Base-by-base conservation (phyloP, 768 basidiomycete species). In the Clavulina sp. region DNA sequence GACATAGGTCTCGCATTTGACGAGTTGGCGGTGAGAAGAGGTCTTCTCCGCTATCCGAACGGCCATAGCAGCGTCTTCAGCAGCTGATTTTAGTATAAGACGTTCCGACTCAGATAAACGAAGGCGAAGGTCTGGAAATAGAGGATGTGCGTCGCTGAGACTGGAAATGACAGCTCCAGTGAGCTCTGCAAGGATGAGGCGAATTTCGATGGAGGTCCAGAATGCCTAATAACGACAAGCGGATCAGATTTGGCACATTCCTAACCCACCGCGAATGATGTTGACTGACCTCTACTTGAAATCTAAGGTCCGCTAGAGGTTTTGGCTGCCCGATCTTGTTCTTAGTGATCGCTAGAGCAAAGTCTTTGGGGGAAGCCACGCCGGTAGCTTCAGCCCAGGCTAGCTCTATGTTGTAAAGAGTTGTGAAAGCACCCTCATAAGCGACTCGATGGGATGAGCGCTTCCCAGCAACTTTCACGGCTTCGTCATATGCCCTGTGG, bases 221-320 rank as follows among this genome's bases (percentile, higher is more conserved):
- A 78, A 68, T 0, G 77, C 78, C 59, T n/a, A n/a, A n/a, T n/a
- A n/a, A n/a, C n/a, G n/a, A n/a, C n/a, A n/a, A n/a, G n/a, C n/a
- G n/a, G n/a, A n/a, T n/a, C n/a, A n/a, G n/a, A n/a, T n/a, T n/a
- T n/a, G n/a, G n/a, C n/a, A n/a, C n/a, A n/a, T n/a, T n/a, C n/a
- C n/a, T n/a, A n/a, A n/a, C n/a, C n/a, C n/a, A n/a, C n/a, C n/a
- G n/a, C n/a, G n/a, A n/a, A n/a, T n/a, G n/a, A n/a, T n/a, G n/a
- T n/a, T n/a, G n/a, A n/a, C n/a, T n/a, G n/a, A n/a, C n/a, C n/a
- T 81, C 80, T 5, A 80, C 74, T 9, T 70, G 56, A 63, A 76
- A 78, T 33, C 77, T 69, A 40, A 68, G 68, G 60, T 81, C 78
- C 0, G 76, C 77, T 4, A 69, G 70, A 4, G 77, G 80, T 41